Base-by-base conservation (phyloP, 345 rosid genomes). In the Citrus sinensis region DNA sequence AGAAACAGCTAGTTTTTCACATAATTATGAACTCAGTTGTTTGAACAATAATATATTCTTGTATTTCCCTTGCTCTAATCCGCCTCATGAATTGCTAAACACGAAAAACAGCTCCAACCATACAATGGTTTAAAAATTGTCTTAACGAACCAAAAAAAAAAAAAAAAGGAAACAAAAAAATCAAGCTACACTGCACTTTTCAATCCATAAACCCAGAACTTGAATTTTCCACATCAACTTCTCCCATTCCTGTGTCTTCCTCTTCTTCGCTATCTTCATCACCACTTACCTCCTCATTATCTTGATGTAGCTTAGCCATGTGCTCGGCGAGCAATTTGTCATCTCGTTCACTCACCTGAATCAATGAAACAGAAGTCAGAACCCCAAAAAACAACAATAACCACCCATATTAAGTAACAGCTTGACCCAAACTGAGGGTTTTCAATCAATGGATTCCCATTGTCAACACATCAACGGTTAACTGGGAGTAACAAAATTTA, bases 251-350 rank as follows among this genome's bases (percentile, higher is more conserved):
- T 0, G 92, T 93, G 79, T 94, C 98, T 80, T 96, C 99, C 81
- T 96, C 99, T 75, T 92, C 98, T 80, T 89, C 98, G 2, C 98
- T 94, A 62, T 94, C 98, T 86, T 96, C 99, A 80, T 92, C 99
- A 10, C 98, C 98, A 54, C 97, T 89, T 25, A 92, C 78, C 85
- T 94, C 99, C 83, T 94, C 98, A n/a, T 94, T 92, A 76, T 90
- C 95, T 22, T 82, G 80, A 22, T 86, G 69, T 78, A 96, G 87
- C 87, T 90, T 93, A 76, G 94, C 98, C 99, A 94, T 96, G 87
- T 93, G 97, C 83, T 97, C 99, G 5, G 98, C 94, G 16, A 97
- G 91, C 80, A 92, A 83, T 85, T 94, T 94, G 78, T 96, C 99
- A 80, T 96, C 99, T 25, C 98, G 80, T 85, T 96, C 99, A 61